Evolutionary conservation across 2,329 filamentous ascomycete species (phyloP), one percentile per base, ranked within the genome.

Genomic region (Fusarium humuli): DNA sequence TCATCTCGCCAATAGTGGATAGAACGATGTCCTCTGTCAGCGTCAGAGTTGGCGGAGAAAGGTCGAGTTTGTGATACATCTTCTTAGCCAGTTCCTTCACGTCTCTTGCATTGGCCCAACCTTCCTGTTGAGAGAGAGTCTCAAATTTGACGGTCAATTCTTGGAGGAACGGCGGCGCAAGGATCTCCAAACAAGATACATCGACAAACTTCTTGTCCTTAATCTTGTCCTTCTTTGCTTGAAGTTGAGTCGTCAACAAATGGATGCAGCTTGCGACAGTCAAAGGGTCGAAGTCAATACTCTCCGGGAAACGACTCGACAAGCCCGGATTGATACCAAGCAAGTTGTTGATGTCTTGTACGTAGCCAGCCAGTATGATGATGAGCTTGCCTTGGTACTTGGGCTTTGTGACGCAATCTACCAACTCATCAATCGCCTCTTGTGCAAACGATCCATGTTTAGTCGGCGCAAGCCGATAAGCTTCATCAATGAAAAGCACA

Each of bases 401-500:
- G 0, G 85, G 83, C 64, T 92, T 87, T 3, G 84, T 87, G 0
- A 84, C 74, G 1, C 78, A 82, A 64, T 87, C 84, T 1, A 88
- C 84, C 0, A 88, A 73, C 72, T 88, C 86, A 45, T 87, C 85
- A 4, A 87, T 77, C 0, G 86, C 86, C 62, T 88, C 86, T 46
- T 86, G 84, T 0, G 87, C 89, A 69, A 88, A 93, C 0, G 74
- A 72, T 0, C 87, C 84, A 37, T 12, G 32, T 0, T 0, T 30
- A 47, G 0, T 37, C 18, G 56, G 46, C 0, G 70, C 69, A 1
- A 93, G 84, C 0, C 90, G 84, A 69, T 93, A 93, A 0, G 91
- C 91, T 74, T 93, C 91, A 59, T 94, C 91, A 10, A 94, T 86
- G 65, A 94, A 90, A 0, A 94, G 82, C 0, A 94, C 88, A 23